These are phyloP conservation scores for Stephanodiscus triporus DNA, from an alignment of 108 stramenopile genomes.

Conservation along the genomic window DNA sequence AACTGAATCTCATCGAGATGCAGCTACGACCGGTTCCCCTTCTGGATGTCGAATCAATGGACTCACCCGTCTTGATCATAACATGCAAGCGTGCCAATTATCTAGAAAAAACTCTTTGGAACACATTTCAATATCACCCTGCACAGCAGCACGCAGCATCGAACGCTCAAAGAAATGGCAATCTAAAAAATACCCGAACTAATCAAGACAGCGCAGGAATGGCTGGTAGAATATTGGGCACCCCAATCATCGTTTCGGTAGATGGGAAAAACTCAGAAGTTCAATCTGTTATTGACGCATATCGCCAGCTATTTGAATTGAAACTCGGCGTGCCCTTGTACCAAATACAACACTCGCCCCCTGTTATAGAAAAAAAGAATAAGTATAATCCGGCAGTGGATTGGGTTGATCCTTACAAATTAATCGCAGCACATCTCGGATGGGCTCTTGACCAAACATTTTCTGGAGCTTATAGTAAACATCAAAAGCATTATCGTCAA, in stretches of 20 bases:
- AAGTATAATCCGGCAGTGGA: constrained; percentile 7
- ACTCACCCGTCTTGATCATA: constrained; percentile 80
- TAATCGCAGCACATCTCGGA: constrained; percentile 79
- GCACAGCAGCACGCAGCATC: constrained; percentile 22
- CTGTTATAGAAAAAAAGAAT: constrained; percentile 14
- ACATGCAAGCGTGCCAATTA: constrained; percentile 83
- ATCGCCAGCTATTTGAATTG: constrained; percentile 47
- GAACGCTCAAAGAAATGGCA: constrained; percentile 7
- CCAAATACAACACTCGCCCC: constrained; percentile 52
- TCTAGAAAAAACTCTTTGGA: constrained; percentile 64
- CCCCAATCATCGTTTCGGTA: constrained; percentile 80
- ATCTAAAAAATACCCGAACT: constrained; percentile 9
- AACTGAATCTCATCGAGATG: constrained; percentile 19
- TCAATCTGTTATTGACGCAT: constrained; percentile 51
- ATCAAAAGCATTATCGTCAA: constrained; percentile 27
- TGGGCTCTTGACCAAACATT: constrained; percentile 84
- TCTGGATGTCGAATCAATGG: constrained; percentile 30
- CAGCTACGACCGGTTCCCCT: constrained; percentile 15
- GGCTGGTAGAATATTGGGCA: constrained; percentile 54
- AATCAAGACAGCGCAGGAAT: background rate
- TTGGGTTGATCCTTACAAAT: constrained; percentile 60
- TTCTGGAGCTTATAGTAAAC: constrained; percentile 33
- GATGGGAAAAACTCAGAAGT: constrained; percentile 74
- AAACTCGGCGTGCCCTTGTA: constrained; percentile 61
- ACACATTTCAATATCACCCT: constrained; percentile 61